phyloP scores from a whole-genome alignment of 202 grass and related monocot species.

The Bolboschoenoplectus hybrid region DNA sequence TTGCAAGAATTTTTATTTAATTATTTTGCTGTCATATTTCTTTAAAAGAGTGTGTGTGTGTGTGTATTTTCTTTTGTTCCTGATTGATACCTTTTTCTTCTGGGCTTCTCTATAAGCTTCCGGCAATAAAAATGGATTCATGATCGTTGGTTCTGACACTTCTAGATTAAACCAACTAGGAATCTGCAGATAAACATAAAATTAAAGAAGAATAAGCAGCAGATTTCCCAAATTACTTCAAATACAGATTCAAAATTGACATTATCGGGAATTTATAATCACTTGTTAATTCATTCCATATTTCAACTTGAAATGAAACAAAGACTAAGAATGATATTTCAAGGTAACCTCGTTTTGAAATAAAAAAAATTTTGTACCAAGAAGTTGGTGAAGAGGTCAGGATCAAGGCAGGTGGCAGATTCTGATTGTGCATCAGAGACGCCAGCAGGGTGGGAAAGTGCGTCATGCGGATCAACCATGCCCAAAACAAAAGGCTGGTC shows the following conservation, averaged over 20 bases:
- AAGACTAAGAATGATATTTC: constrained; percentile 6
- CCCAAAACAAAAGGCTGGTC: constrained; percentile 88
- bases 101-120: constrained; percentile 75
- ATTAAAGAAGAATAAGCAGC: constrained; percentile 1
- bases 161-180: constrained; percentile 72
- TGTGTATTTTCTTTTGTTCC: background rate
- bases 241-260: background rate
- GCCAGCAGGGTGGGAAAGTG: constrained; percentile 87
- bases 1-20: background rate
- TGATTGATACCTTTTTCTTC: constrained; percentile 68
- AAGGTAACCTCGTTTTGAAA: constrained; percentile 2
- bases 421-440: constrained; percentile 91
- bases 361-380: constrained; percentile 58
- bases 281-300: background rate
- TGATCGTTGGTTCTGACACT: constrained; percentile 54
- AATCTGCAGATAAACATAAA: constrained; percentile 62
- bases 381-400: constrained; percentile 89
- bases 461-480: constrained; percentile 87
- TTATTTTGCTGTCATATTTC: background rate
- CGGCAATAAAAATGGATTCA: constrained; percentile 80
- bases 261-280: background rate
- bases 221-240: background rate
- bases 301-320: constrained; percentile 6
- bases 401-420: constrained; percentile 75
- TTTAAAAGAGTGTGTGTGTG: background rate